Evolutionary conservation across 495 filamentous ascomycete species (phyloP).

Genomic region (Annulohypoxylon bovei): DNA sequence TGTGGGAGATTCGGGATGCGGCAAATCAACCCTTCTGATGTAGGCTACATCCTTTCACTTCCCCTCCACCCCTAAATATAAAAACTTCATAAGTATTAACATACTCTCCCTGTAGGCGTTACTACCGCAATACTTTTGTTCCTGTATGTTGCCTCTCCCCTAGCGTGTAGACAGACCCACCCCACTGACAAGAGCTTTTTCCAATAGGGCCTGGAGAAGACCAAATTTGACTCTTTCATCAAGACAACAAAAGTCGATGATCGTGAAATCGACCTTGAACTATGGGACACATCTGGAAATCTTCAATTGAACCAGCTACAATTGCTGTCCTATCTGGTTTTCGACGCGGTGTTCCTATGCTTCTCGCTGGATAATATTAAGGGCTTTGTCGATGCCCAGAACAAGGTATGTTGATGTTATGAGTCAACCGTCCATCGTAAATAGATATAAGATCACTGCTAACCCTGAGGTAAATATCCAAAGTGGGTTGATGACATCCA

Average conservation of each 20-base stretch:
- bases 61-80: background rate
- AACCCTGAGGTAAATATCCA: background rate
- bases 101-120: conserved; percentile 25
- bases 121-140: conserved; percentile 32
- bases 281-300: conserved; percentile 48
- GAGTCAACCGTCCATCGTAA: background rate
- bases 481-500: conserved; percentile 42
- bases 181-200: background rate
- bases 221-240: conserved; percentile 37
- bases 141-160: conserved; percentile 7
- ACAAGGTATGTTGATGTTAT: conserved; percentile 24
- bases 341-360: conserved; percentile 48
- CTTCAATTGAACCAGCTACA: conserved; percentile 34
- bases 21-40: conserved; percentile 44
- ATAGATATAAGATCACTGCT: background rate
- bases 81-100: conserved; percentile 6
- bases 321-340: conserved; percentile 42
- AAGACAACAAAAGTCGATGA: conserved; percentile 33
- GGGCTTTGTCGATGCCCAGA: conserved; percentile 21
- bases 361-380: conserved; percentile 31
- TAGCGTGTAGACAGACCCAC: background rate
- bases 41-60: conserved; percentile 21
- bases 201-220: conserved; percentile 24
- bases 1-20: conserved; percentile 41
- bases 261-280: conserved; percentile 37